Evolutionary conservation across 352 stramenopile genomes (phyloP), one percentile per base, ranked within the genome.

Genomic region (Phytophthora nicotianae): DNA sequence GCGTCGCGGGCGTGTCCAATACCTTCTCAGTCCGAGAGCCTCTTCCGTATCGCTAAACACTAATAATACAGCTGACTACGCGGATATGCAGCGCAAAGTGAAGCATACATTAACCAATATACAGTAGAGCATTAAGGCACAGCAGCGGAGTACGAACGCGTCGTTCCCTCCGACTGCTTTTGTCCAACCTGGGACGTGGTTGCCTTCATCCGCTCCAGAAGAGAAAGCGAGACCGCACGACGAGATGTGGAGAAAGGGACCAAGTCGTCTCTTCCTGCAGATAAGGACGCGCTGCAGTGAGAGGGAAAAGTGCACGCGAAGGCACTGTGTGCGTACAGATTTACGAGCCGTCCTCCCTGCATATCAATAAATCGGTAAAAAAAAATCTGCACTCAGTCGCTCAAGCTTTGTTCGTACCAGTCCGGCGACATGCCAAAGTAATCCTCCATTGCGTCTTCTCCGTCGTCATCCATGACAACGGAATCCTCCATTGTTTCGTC

Each of bases 371-470:
- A 50, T 53, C 14, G 62, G 51, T 17, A 16, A 35, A 35, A 13
- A 35, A n/a, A n/a, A 19, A 38, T 17, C 10, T 50, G 11, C 14
- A 23, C 14, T 19, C 7, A 11, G 9, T 14, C 32, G 2, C 13
- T 32, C 33, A 23, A 29, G 17, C 24, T 5, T 38, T 33, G 14
- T 62, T n/a, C 78, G 59, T 80, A 95, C 83, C 83, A 95, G 70
- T 95, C 86, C 33, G 79, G 75, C 3, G 85, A 89, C 83, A 95
- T 95, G 70, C 83, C 86, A 50, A 92, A 93, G 74, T 93, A 91
- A 66, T 93, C 86, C 46, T 93, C 86, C 61, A 89, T 80, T 19
- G 65, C 83, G 58, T 92, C 86, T 62, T 94, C 83, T 35, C 57
- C 75, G 58, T 96, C 87, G 50, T 93, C 87, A 41, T 94, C 83